Conservation (phyloP, 2,329 filamentous ascomycete genomes). For the Phaeosphaeriaceae sp. region DNA sequence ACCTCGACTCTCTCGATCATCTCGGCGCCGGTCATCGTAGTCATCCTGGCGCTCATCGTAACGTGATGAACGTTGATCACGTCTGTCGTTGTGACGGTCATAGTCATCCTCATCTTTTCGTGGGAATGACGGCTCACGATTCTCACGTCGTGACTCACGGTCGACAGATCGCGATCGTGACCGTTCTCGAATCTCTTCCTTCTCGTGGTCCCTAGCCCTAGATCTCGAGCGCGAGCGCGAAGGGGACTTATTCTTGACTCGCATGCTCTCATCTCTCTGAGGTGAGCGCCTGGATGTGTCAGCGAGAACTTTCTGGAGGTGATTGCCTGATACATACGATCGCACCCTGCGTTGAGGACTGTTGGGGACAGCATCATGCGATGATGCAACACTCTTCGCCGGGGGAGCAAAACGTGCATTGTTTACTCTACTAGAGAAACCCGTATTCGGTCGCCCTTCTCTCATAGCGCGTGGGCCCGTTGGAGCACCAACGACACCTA, state of each 20-base stretch:
- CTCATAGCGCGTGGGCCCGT: constrained; percentile 95
- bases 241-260: constrained; percentile 47
- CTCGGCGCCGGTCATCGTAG: constrained; percentile 35
- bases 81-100: constrained; percentile 49
- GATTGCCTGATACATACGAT: constrained; percentile 32
- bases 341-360: constrained; percentile 38
- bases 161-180: constrained; percentile 37
- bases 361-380: constrained; percentile 22
- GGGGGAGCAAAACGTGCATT: constrained; percentile 35
- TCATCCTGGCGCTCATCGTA: constrained; percentile 50
- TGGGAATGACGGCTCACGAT: constrained; percentile 62
- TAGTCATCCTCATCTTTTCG: constrained; percentile 36
- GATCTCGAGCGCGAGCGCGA: constrained; percentile 52
- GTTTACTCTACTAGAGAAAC: constrained; percentile 67
- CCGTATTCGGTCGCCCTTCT: constrained; percentile 83
- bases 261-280: constrained; percentile 41
- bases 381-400: constrained; percentile 27
- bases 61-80: constrained; percentile 58
- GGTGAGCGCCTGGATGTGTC: constrained; percentile 38
- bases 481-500: constrained; percentile 76
- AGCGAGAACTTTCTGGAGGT: constrained; percentile 4
- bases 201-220: constrained; percentile 28
- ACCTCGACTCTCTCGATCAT: constrained; percentile 58
- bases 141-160: constrained; percentile 57
- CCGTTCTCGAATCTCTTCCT: constrained; percentile 25